Percentiles rank a stretch among this genome's conserved stretches.
Evolutionary conservation across 768 basidiomycete genomes (phyloP).

Genomic region (Sarcodon sp.): DNA sequence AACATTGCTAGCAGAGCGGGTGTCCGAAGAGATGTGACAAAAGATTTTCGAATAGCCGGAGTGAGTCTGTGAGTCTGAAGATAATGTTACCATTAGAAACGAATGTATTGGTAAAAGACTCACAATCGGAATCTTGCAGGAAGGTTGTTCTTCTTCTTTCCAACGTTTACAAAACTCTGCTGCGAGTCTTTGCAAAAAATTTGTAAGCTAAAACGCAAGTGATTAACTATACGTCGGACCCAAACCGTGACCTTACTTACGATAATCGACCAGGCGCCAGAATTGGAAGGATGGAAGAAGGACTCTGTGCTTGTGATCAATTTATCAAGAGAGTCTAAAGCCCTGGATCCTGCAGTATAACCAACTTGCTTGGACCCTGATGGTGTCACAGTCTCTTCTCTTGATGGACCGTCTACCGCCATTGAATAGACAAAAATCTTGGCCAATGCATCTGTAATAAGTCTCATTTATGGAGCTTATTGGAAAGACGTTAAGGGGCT

Average conservation of each 20-base stretch:
- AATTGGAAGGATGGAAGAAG: constrained; percentile 93
- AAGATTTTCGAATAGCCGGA: constrained; percentile 63
- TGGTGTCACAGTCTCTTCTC: constrained; percentile 20
- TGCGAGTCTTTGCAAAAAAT: constrained; percentile 59
- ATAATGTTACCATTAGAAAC: background rate
- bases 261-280: constrained; percentile 66
- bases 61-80: constrained; percentile 66
- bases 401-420: constrained; percentile 63
- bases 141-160: constrained; percentile 62
- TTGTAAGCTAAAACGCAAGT: constrained; percentile 34
- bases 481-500: constrained; percentile 11
- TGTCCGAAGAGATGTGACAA: constrained; percentile 72
- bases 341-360: constrained; percentile 73
- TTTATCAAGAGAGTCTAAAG: constrained; percentile 78
- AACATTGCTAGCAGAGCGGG: constrained; percentile 89
- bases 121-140: constrained; percentile 73
- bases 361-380: constrained; percentile 26
- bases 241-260: constrained; percentile 21
- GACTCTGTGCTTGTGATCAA: constrained; percentile 87
- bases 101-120: constrained; percentile 9
- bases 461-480: constrained; percentile 4
- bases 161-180: constrained; percentile 72
- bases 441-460: constrained; percentile 55
- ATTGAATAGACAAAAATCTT: constrained; percentile 85
- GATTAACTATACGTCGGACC: constrained; percentile 3